Conservation (phyloP, 2,329 filamentous ascomycete species). For the Venturia pyrina region DNA sequence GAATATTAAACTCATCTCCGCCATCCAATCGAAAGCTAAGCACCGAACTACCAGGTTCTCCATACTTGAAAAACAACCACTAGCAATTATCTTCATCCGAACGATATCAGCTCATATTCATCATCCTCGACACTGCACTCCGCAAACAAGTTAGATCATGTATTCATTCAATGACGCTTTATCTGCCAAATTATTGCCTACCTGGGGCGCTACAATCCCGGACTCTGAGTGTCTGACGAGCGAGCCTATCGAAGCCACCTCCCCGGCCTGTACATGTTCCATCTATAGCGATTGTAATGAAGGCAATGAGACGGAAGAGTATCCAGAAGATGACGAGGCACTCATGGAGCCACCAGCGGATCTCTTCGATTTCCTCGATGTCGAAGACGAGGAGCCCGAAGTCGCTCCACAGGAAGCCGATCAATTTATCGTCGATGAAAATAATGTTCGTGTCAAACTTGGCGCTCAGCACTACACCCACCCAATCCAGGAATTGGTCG, state of each 20-base stretch:
- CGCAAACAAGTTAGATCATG: neutral
- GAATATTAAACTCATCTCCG: neutral
- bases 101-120: no score
- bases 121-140: neutral
- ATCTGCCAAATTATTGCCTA: neutral
- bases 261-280: neutral
- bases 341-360: neutral
- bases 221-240: neutral
- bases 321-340: neutral
- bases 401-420: neutral
- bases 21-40: neutral
- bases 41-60: neutral
- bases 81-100: no score
- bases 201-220: no score
- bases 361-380: neutral
- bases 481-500: neutral
- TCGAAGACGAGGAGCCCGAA: neutral
- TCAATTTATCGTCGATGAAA: neutral
- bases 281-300: neutral
- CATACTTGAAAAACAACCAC: no score
- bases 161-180: neutral
- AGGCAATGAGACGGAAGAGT: neutral
- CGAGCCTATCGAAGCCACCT: neutral
- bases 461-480: neutral
- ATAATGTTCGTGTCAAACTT: neutral